A percentile compares a stretch with the other conserved stretches of the same genome.
phyloP scores from a whole-genome alignment of 192 early-diverging fungal species.

The Funneliformis mosseae region DNA sequence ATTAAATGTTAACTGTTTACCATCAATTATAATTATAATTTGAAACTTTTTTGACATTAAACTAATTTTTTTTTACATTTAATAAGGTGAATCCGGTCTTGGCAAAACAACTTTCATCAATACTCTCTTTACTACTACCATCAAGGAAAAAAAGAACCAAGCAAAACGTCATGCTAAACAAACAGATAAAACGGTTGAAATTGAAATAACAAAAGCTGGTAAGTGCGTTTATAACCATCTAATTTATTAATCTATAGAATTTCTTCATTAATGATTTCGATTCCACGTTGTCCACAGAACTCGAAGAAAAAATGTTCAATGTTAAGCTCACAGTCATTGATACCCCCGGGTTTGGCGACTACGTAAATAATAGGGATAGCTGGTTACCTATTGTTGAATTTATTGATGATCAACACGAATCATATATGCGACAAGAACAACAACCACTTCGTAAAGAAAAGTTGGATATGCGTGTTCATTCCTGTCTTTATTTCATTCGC shows the following conservation, averaged over 20 bases:
- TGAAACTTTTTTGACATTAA: not conserved
- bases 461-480: slow-evolving; percentile 96
- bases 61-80: not conserved
- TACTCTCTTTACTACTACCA: slow-evolving; percentile 94
- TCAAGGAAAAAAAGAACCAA: slow-evolving; percentile 89
- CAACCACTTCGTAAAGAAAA: slow-evolving; percentile 81
- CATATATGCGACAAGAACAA: slow-evolving; percentile 90
- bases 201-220: slow-evolving; percentile 98
- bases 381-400: slow-evolving; percentile 99
- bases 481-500: slow-evolving; percentile 98
- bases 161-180: slow-evolving; percentile 88
- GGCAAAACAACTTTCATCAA: slow-evolving; percentile 99
- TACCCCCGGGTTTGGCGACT: slow-evolving; percentile 89
- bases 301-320: slow-evolving; percentile 99
- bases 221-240: slow-evolving; percentile 28
- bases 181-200: slow-evolving; percentile 94
- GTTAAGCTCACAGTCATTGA: slow-evolving; percentile 94
- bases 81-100: slow-evolving; percentile 89
- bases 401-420: slow-evolving; percentile 97
- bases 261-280: not conserved
- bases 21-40: too few relatives aligned
- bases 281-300: slow-evolving; percentile 50
- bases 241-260: not conserved
- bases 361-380: slow-evolving; percentile 92
- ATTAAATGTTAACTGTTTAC: not conserved